Evolutionary conservation across 192 early-diverging fungal species (phyloP).

Genomic region (Gryganskiella cystojenkinii): DNA sequence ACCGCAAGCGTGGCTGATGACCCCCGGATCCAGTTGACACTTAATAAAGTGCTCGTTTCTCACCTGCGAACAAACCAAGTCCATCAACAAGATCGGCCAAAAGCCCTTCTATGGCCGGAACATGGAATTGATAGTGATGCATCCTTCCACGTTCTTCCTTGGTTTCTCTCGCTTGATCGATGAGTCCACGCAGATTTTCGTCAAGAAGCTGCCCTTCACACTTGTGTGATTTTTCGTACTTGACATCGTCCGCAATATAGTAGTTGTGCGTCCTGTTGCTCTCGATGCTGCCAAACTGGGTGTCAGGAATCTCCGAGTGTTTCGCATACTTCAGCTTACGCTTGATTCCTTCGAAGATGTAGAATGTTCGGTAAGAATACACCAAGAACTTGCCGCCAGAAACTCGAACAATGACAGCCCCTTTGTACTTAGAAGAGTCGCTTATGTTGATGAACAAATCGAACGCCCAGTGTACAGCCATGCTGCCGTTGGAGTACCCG

Average conservation of each 20-base stretch:
- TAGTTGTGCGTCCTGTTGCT: background rate
- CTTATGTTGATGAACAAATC: slow-evolving; percentile 11
- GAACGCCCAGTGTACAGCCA: background rate
- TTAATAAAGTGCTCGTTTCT: too few relatives aligned
- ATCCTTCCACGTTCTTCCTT: too few relatives aligned
- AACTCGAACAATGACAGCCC: background rate
- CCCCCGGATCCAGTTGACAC: too few relatives aligned
- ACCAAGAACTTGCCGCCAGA: background rate
- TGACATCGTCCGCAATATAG: background rate
- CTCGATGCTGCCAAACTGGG: background rate
- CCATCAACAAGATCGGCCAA: too few relatives aligned
- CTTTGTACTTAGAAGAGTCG: background rate
- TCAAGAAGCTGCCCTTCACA: too few relatives aligned
- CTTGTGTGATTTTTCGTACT: background rate
- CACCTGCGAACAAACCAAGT: too few relatives aligned
- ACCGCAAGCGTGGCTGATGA: too few relatives aligned
- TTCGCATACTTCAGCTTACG: background rate
- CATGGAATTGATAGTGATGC: too few relatives aligned
- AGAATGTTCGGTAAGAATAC: slow-evolving; percentile 1
- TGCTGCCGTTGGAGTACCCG: background rate
- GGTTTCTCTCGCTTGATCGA: too few relatives aligned
- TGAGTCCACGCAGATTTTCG: too few relatives aligned
- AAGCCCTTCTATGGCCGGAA: too few relatives aligned
- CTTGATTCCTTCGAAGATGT: background rate
- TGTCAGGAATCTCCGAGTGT: background rate